Percentiles rank a stretch among this genome's conserved stretches.
Conservation (phyloP, 139 green algal genomes). For the Ettlia oleoabundans region DNA sequence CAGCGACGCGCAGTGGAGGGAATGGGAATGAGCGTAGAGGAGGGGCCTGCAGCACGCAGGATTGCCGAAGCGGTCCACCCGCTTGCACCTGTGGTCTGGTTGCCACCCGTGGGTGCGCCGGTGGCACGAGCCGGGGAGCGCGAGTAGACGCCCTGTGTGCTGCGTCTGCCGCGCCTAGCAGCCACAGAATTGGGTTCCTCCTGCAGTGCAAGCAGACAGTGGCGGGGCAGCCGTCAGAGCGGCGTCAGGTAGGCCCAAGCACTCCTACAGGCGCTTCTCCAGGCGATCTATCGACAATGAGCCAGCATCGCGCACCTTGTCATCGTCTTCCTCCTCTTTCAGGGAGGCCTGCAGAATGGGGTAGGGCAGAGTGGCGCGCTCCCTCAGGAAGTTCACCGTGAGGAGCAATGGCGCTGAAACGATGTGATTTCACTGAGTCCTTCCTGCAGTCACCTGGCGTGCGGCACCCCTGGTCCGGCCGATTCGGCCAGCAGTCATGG, state of each 20-base stretch:
- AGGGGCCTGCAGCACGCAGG: too few relatives aligned
- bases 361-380: not conserved
- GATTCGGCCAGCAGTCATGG: too few relatives aligned
- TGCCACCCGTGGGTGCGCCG: not conserved
- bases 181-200: not conserved
- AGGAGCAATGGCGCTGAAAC: too few relatives aligned
- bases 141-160: slow-evolving; percentile 5
- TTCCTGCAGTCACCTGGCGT: too few relatives aligned
- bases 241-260: not conserved
- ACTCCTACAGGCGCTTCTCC: not conserved
- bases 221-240: not conserved
- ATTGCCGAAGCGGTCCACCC: not conserved
- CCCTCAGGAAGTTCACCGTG: too few relatives aligned
- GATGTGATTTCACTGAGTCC: too few relatives aligned
- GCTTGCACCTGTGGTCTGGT: not conserved
- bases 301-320: too few relatives aligned
- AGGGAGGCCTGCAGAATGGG: not conserved
- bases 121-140: not conserved
- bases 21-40: too few relatives aligned
- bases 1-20: too few relatives aligned
- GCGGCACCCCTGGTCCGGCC: not conserved
- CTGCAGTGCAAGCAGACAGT: not conserved
- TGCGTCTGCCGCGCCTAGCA: not conserved
- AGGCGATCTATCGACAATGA: too few relatives aligned
- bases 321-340: not conserved